Conservation (phyloP, 2,329 filamentous ascomycete species). For the Aspergillus viridinutans region DNA sequence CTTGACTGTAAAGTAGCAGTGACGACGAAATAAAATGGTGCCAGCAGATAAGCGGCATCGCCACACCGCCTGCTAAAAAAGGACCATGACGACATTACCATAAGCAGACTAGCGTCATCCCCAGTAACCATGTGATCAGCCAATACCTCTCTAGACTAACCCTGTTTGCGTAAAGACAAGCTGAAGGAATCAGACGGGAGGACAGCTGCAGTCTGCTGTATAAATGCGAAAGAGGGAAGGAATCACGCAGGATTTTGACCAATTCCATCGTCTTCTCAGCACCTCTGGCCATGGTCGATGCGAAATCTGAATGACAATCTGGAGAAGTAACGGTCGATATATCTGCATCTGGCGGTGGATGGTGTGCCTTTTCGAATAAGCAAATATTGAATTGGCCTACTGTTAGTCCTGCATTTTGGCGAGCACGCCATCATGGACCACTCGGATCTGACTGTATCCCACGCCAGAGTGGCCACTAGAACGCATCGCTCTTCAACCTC, state of each 20-base stretch:
- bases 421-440: constrained; percentile 35
- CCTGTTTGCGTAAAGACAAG: constrained; percentile 8
- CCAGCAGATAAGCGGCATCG: background rate
- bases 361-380: background rate
- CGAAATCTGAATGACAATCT: background rate
- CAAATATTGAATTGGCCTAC: background rate
- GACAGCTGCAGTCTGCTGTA: background rate
- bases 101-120: constrained; percentile 5
- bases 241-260: background rate
- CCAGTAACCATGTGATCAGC: constrained; percentile 8
- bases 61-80: constrained; percentile 9
- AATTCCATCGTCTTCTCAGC: background rate
- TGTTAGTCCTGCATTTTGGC: constrained; percentile 6
- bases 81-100: background rate
- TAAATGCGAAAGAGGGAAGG: background rate
- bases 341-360: background rate
- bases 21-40: background rate
- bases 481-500: constrained; percentile 21
- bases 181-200: background rate
- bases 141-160: background rate
- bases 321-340: background rate
- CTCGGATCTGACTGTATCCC: constrained; percentile 23
- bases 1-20: background rate
- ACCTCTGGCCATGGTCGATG: background rate
- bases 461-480: constrained; percentile 16